Base-by-base conservation (phyloP, 352 stramenopile species). In the Blastocystis sp. region DNA sequence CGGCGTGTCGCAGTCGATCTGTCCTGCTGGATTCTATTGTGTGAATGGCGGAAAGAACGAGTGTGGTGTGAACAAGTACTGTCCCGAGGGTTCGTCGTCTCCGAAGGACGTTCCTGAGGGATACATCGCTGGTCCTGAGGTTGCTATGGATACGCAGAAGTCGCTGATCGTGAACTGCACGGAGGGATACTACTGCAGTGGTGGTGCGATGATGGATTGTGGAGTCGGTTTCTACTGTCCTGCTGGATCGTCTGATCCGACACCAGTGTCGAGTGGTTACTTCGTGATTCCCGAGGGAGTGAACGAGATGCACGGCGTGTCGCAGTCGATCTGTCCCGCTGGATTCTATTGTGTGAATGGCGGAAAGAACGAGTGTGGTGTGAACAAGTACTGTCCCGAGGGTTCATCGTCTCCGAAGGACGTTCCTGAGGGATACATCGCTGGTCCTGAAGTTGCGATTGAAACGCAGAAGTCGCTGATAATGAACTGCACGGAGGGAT, bases 291-390 rank as follows among this genome's bases (percentile, higher is more conserved):
- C 57, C 4, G 57, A 69, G 38, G 16, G 16, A 34, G 57, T 24
- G 38, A 7, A 2, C 8, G 6, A 8, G 2, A 69, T 24, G 38
- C 21, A 1, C 18, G 1, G 57, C 29, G n/a, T n/a, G 18, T n/a
- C 24, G 24, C 21, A 44, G 38, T 34, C 14, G 1, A 69, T 36
- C 14, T 69, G 57, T 42, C 57, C 57, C 3, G 24, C 61, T 48
- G 61, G 61, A 27, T 72, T 49, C 61, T 72, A 72, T 44, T 72
- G 61, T 48, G 27, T n/a, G n/a, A n/a, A n/a, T n/a, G n/a, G n/a
- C n/a, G n/a, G n/a, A n/a, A n/a, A n/a, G n/a, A n/a, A n/a, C n/a
- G n/a, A n/a, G n/a, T n/a, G n/a, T n/a, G n/a, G n/a, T n/a, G n/a
- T n/a, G n/a, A n/a, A n/a, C n/a, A n/a, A n/a, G n/a, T n/a, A n/a